A percentile compares a stretch with the other conserved stretches of the same genome.
phyloP scores from a whole-genome alignment of 2,329 filamentous ascomycete genomes.

The Cladosporium colombiae region DNA sequence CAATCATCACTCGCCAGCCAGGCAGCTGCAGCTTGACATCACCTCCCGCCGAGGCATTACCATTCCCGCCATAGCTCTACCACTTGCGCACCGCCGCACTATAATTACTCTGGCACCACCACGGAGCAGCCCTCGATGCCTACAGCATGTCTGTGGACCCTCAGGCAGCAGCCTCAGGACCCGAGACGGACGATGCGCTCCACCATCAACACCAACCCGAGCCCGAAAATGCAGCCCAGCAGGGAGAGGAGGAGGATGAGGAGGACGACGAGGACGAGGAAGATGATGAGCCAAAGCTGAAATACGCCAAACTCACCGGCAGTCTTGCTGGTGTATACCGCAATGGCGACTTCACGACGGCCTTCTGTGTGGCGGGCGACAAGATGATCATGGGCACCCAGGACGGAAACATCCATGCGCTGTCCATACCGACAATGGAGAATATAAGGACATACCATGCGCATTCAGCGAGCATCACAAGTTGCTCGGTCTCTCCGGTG shows the following conservation, averaged over 20 bases:
- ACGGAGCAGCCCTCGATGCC: conserved; percentile 18
- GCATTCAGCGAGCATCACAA: conserved; percentile 87
- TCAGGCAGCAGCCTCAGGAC: conserved; percentile 28
- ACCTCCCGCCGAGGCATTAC: conserved; percentile 3
- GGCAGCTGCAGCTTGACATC: conserved; percentile 17
- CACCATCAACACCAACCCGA: conserved; percentile 3
- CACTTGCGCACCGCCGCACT: conserved; percentile 1
- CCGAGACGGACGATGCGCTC: conserved; percentile 12
- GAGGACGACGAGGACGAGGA: conserved; percentile 68
- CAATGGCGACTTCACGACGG: conserved; percentile 91
- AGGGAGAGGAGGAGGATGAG: conserved; percentile 6
- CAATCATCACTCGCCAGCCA: background rate
- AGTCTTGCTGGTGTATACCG: conserved; percentile 80
- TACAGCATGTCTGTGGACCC: conserved; percentile 39
- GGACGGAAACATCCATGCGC: conserved; percentile 91
- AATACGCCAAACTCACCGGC: conserved; percentile 85
- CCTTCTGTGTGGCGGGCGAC: conserved; percentile 87
- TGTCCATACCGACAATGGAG: conserved; percentile 80
- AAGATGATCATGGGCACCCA: conserved; percentile 98
- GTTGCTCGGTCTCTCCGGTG: conserved; percentile 85
- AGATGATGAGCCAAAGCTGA: conserved; percentile 90
- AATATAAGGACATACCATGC: conserved; percentile 84
- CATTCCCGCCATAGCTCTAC: background rate
- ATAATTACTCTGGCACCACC: background rate
- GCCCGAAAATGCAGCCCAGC: conserved; percentile 1